phyloP scores from a whole-genome alignment of 352 stramenopile species.

The Blastocystis sp. region DNA sequence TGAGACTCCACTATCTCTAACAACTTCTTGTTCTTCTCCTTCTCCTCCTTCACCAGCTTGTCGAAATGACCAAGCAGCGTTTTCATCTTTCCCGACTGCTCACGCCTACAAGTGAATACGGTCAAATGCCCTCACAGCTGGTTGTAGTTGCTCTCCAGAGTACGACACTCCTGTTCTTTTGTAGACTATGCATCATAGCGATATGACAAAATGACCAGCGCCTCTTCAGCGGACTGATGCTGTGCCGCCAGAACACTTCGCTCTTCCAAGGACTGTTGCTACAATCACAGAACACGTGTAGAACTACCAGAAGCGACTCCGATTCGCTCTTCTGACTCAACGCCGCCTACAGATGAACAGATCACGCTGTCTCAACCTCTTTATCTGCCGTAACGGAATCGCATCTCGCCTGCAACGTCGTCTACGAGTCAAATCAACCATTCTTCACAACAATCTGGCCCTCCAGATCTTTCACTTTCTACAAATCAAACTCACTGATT shows the following conservation, averaged over 20 bases:
- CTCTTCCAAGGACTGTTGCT: neutral
- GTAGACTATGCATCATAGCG: neutral
- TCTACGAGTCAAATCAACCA: neutral
- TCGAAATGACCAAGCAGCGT: neutral
- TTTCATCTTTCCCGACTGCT: constrained; percentile 45
- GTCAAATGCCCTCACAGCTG: neutral
- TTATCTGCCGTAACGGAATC: neutral
- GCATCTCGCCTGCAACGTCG: neutral
- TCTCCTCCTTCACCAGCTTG: constrained; percentile 13
- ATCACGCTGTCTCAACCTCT: too few relatives aligned
- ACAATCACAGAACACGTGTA: neutral
- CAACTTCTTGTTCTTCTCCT: neutral
- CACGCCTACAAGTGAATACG: neutral
- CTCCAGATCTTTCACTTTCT: neutral
- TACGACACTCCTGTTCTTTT: neutral
- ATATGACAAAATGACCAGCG: neutral
- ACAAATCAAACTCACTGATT: neutral
- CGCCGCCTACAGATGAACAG: neutral
- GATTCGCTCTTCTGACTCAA: neutral
- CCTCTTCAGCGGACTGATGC: neutral
- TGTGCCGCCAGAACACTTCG: neutral
- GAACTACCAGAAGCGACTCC: neutral
- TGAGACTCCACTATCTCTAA: neutral
- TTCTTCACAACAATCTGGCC: neutral
- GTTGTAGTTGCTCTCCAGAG: neutral